These are phyloP conservation scores for Penstemon davidsonii DNA, from an alignment of 257 asterid genomes.

Conservation along the genomic window DNA sequence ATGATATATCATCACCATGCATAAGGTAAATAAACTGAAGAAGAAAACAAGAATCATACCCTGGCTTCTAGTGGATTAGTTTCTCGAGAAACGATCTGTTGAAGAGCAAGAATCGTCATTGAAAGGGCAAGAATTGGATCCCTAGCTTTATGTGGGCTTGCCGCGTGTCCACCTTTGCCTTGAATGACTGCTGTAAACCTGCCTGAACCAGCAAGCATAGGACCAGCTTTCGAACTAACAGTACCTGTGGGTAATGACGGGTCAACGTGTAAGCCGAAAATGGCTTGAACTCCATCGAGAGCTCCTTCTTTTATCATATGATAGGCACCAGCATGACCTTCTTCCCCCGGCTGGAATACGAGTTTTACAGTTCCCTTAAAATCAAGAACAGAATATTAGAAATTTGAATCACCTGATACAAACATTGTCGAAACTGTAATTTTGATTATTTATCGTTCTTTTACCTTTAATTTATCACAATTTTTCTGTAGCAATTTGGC, in stretches of 20 bases:
- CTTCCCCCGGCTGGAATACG: slow-evolving; percentile 92
- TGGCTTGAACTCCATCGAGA: slow-evolving; percentile 64
- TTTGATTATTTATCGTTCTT: not conserved
- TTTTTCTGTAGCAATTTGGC: slow-evolving; percentile 72
- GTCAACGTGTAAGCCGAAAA: slow-evolving; percentile 67
- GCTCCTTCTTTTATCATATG: slow-evolving; percentile 67
- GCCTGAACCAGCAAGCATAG: slow-evolving; percentile 71
- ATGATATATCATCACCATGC: not conserved
- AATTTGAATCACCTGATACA: slow-evolving; percentile 23
- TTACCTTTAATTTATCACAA: slow-evolving; percentile 66
- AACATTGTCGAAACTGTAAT: not conserved
- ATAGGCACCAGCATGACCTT: slow-evolving; percentile 77
- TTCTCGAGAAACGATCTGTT: slow-evolving; percentile 84
- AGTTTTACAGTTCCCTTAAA: slow-evolving; percentile 81
- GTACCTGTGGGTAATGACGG: slow-evolving; percentile 55
- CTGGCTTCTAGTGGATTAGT: slow-evolving; percentile 76
- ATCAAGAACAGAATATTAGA: not conserved
- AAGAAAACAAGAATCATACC: slow-evolving; percentile 37
- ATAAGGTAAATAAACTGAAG: no score
- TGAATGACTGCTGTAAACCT: slow-evolving; percentile 59
- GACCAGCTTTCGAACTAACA: slow-evolving; percentile 66
- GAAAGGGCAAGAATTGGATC: slow-evolving; percentile 78
- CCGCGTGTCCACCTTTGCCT: slow-evolving; percentile 92
- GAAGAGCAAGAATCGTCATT: slow-evolving; percentile 71
- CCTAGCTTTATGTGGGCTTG: slow-evolving; percentile 61